phyloP scores from a whole-genome alignment of 2,329 filamentous ascomycete genomes.

The Colletotrichum sp. region DNA sequence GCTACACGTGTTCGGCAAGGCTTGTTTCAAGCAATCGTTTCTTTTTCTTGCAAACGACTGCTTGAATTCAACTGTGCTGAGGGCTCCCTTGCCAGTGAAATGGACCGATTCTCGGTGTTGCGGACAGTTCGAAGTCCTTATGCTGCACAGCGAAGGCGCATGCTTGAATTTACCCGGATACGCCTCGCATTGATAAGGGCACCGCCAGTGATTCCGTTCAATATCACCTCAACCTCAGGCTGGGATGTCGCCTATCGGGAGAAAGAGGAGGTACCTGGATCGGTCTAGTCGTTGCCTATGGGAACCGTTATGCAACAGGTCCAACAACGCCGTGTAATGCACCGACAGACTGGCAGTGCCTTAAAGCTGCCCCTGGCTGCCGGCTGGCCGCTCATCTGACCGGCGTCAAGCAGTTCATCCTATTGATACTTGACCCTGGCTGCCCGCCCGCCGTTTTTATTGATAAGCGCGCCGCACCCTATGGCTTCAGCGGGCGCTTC shows the following conservation, averaged over 20 bases:
- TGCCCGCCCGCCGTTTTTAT: not conserved
- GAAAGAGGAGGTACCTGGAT: not conserved
- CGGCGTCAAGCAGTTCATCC: not conserved
- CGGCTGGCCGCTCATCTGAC: not conserved
- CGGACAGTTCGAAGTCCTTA: not conserved
- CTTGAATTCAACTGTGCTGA: not conserved
- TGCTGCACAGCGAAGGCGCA: not conserved
- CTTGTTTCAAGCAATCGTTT: conserved; percentile 5
- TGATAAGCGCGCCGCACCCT: not conserved
- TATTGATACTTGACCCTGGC: not conserved
- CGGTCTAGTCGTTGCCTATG: not conserved
- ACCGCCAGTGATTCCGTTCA: not conserved
- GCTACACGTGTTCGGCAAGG: conserved; percentile 1
- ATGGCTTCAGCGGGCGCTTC: not conserved
- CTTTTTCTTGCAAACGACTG: not conserved
- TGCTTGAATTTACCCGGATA: not conserved
- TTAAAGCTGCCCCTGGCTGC: not conserved
- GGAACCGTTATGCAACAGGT: not conserved
- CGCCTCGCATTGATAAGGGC: not conserved
- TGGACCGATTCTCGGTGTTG: not conserved
- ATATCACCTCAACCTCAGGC: not conserved
- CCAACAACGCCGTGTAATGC: not conserved
- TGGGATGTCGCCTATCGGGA: not conserved
- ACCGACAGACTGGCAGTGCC: not conserved
- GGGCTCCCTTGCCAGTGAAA: not conserved